Evolutionary conservation across 192 early-diverging fungal species (phyloP).

Genomic region (Kappamyces sp.): DNA sequence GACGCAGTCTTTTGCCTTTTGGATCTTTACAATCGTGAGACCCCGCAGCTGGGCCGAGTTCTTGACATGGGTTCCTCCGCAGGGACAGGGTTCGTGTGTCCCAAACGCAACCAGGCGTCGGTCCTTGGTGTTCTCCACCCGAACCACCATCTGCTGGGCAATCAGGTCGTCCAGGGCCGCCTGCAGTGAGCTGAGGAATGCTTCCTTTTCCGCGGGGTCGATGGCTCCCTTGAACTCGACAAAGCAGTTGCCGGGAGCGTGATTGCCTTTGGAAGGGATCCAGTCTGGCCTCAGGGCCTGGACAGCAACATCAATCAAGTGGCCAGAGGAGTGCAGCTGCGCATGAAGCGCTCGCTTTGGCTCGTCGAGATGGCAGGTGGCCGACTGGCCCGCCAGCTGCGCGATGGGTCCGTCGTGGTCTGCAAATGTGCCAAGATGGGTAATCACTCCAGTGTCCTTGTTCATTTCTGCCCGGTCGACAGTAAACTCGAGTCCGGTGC

Average conservation of each 20-base stretch:
- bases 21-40: too few species aligned
- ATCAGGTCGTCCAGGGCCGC: background rate
- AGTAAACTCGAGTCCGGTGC: background rate
- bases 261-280: background rate
- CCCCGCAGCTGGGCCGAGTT: too few species aligned
- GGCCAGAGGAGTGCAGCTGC: background rate
- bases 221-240: background rate
- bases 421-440: too few species aligned
- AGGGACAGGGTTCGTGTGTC: background rate
- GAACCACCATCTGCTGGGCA: background rate
- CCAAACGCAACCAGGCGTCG: background rate
- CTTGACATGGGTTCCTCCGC: background rate
- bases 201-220: background rate
- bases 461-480: background rate
- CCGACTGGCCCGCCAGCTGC: background rate
- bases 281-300: background rate
- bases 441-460: too few species aligned
- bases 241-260: background rate
- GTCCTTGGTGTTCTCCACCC: background rate
- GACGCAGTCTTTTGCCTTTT: too few species aligned
- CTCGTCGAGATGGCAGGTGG: background rate
- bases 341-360: background rate
- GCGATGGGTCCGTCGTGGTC: too few species aligned
- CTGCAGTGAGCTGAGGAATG: background rate
- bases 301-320: background rate